Evolutionary conservation across 169 alveolate species (phyloP), one percentile per base, ranked within the genome.

Genomic region (Cryptosporidium parvum): DNA sequence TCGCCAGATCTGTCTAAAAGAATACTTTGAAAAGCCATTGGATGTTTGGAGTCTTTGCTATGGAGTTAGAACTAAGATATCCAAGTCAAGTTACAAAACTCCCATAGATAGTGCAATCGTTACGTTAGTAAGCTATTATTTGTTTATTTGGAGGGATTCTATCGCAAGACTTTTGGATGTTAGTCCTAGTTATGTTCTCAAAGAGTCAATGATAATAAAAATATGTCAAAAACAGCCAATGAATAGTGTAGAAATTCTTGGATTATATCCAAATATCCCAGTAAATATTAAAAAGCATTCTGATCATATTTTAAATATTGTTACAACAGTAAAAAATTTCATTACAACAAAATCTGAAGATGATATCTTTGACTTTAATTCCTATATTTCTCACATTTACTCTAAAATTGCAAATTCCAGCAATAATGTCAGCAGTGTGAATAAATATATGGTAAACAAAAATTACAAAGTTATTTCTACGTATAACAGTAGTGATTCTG

Each of bases 141-240:
- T 80, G 51, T 21, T 80, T 23, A 4, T 80, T 16, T 80, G 89
- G 89, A 42, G 89, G 44, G 89, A 80, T 37, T 31, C 70, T 45
- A 7, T 80, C 4, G 75, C 89, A 29, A 80, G 75, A 44, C 12
- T 80, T 8, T 45, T 62, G 39, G 89, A 80, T 65, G 59, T 80
- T 16, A 80, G 51, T 80, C 23, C 26, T 21, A 80, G 39, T 80
- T 80, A 80, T 80, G 48, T 80, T 33, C 45, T 80, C 9, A 80
- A 80, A 62, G 89, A 80, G 51, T 18, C 42, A 14, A 80, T 62
- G 68, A 44, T 80, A 16, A 45, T 42, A 14, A 59, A 29, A 16
- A 23, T 80, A 7, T 21, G 73, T 1, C 72, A 67, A 18, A 80
- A 80, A 39, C 89, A 80, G 18, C 89, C 89, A 62, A 44, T 29